Conservation (phyloP, 805 yeast species). For the Cyberlindnera mrakii region DNA sequence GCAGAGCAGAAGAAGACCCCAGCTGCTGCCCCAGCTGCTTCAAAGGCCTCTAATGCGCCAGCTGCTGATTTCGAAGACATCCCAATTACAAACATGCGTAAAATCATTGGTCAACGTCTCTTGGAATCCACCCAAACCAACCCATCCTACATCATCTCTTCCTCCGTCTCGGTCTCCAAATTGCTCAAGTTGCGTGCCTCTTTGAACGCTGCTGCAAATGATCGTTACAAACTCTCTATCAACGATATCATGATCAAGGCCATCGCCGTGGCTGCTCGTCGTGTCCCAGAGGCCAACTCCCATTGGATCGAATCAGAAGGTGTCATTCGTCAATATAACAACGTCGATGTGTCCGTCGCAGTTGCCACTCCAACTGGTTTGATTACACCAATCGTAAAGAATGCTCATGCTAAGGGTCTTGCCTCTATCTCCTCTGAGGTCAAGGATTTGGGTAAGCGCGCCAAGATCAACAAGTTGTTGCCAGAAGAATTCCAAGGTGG, state of each 20-base stretch:
- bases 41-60: slow-evolving; percentile 35
- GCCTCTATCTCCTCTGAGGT: slow-evolving; percentile 73
- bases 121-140: slow-evolving; percentile 77
- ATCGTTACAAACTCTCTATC: slow-evolving; percentile 84
- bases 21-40: slow-evolving; percentile 37
- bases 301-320: slow-evolving; percentile 89
- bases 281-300: slow-evolving; percentile 92
- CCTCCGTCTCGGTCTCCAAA: slow-evolving; percentile 82
- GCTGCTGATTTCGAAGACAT: slow-evolving; percentile 67
- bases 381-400: slow-evolving; percentile 90
- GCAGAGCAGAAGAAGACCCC: slow-evolving; percentile 35
- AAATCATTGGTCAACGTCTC: slow-evolving; percentile 85
- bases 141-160: slow-evolving; percentile 90
- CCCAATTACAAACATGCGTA: slow-evolving; percentile 89
- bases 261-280: slow-evolving; percentile 78
- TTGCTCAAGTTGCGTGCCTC: slow-evolving; percentile 87
- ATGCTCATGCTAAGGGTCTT: slow-evolving; percentile 85
- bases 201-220: slow-evolving; percentile 78
- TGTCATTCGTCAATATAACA: slow-evolving; percentile 84
- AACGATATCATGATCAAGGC: slow-evolving; percentile 95
- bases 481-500: slow-evolving; percentile 99
- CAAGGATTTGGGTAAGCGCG: slow-evolving; percentile 93
- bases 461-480: slow-evolving; percentile 83
- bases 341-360: slow-evolving; percentile 96
- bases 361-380: slow-evolving; percentile 98